Evolutionary conservation across 257 asterid genomes (phyloP), one percentile per base, ranked within the genome.

Genomic region (Osmanthus fragrans): DNA sequence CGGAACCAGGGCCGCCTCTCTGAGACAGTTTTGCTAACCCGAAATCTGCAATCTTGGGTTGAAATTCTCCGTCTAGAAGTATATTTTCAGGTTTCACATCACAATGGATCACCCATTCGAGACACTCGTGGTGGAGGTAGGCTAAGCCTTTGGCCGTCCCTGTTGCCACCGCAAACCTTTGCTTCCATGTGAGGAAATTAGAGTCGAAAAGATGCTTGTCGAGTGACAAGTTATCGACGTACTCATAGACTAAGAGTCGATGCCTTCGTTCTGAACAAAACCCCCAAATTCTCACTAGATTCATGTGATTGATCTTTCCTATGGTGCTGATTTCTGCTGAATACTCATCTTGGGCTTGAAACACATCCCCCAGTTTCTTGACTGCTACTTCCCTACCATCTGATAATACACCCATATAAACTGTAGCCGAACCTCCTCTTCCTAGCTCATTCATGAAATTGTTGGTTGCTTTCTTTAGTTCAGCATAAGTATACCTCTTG

Each of bases 51-150:
- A 90, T 87, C 74, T 90, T 90, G 30, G 93, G 89, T 54, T 70
- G 77, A 72, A 85, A 80, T 3, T 86, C 85, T 18, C 81, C 1
- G 36, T 90, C 93, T 4, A 88, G 85, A 36, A 90, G 93, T 72
- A 90, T 85, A 36, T 90, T 90, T 7, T 87, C 89, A 0, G 93
- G 96, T 79, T 90, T 90, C 60, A 88, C 90, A 32, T 91, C 94
- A 16, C 94, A 86, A 39, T 91, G 96, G 49, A 91, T 88, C 45
- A 91, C 88, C 87, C 88, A 86, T 40, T 86, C 89, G 0, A 85
- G 76, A 66, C 94, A 91, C 80, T 86, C 94, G 12, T 91, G 91
- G 73, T 89, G 92, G 37, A 91, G 84, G 69, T 89, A 91, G 1
- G 89, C 88, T 63, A 91, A 64, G 1, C 92, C 94, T 58, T 83